A percentile compares a stretch with the other conserved stretches of the same genome.
Evolutionary conservation across 352 stramenopile species (phyloP).

Genomic region (Pythium diclinum): DNA sequence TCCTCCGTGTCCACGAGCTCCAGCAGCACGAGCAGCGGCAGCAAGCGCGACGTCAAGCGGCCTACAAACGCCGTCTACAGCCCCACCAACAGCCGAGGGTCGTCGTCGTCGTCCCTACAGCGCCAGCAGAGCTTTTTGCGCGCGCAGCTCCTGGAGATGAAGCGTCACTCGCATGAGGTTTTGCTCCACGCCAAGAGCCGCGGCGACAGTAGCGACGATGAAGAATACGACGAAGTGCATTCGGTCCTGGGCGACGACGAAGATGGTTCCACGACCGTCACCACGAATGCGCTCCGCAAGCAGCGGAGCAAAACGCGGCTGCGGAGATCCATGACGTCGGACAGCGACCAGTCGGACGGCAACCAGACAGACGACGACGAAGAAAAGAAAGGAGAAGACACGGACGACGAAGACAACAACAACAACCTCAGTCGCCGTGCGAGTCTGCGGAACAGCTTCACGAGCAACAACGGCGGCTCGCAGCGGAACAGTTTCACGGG

Average conservation of each 20-base stretch:
- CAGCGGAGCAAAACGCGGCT: slow-evolving; percentile 9
- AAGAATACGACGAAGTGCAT: slow-evolving; percentile 33
- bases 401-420: slow-evolving; percentile 20
- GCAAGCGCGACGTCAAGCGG: slow-evolving; percentile 8
- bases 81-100: slow-evolving; percentile 15
- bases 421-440: not conserved
- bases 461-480: not conserved
- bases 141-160: slow-evolving; percentile 74
- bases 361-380: slow-evolving; percentile 22
- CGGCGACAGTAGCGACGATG: slow-evolving; percentile 33
- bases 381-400: slow-evolving; percentile 18
- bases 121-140: slow-evolving; percentile 65
- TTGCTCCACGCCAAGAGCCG: slow-evolving; percentile 33
- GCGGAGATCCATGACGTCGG: slow-evolving; percentile 11
- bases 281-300: slow-evolving; percentile 1
- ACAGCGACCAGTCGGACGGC: slow-evolving; percentile 14
- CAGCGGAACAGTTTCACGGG: slow-evolving; percentile 13
- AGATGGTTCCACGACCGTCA: slow-evolving; percentile 14
- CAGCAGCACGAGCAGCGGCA: slow-evolving; percentile 11
- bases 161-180: slow-evolving; percentile 61
- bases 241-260: slow-evolving; percentile 32
- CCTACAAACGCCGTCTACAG: not conserved
- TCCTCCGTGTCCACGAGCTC: slow-evolving; percentile 31
- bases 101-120: slow-evolving; percentile 32
- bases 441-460: slow-evolving; percentile 11